Evolutionary conservation across 805 yeast species (phyloP).

Genomic region (Brettanomyces anomalus): DNA sequence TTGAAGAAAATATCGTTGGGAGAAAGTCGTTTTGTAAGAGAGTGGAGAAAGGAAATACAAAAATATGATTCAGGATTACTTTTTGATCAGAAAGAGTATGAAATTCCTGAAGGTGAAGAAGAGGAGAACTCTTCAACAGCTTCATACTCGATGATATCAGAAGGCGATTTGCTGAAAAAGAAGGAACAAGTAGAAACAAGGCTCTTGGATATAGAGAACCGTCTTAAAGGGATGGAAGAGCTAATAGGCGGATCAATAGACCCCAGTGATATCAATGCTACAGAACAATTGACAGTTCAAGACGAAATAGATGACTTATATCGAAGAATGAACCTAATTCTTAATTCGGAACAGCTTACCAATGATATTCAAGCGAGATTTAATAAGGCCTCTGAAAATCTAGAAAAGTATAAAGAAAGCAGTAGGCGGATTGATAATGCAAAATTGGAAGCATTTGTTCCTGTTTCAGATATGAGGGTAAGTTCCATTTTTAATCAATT

Average conservation of each 20-base stretch:
- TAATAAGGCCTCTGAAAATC: conserved; percentile 4
- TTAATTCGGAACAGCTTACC: conserved; percentile 9
- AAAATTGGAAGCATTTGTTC: conserved; percentile 1
- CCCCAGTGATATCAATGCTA: not conserved
- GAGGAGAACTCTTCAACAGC: not conserved
- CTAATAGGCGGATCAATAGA: not conserved
- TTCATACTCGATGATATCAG: not conserved
- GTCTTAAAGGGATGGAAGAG: conserved; percentile 1
- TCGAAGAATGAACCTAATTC: conserved; percentile 13
- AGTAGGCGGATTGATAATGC: conserved; percentile 6
- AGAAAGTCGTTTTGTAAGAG: not conserved
- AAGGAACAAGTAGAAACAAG: not conserved
- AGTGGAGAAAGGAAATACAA: not conserved
- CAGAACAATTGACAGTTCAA: conserved; percentile 11
- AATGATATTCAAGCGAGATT: conserved; percentile 12
- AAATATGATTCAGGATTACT: not conserved
- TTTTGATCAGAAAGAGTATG: not conserved
- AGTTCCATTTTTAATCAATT: conserved; percentile 13
- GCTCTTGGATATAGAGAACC: conserved; percentile 2
- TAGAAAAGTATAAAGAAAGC: conserved; percentile 7
- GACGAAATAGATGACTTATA: conserved; percentile 19
- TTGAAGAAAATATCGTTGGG: conserved; percentile 3
- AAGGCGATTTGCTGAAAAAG: not conserved
- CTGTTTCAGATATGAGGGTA: conserved; percentile 15
- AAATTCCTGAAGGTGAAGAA: conserved; percentile 1